These are phyloP conservation scores for Artemisia argyi DNA, from an alignment of 129 eudicot species.

Conservation along the genomic window DNA sequence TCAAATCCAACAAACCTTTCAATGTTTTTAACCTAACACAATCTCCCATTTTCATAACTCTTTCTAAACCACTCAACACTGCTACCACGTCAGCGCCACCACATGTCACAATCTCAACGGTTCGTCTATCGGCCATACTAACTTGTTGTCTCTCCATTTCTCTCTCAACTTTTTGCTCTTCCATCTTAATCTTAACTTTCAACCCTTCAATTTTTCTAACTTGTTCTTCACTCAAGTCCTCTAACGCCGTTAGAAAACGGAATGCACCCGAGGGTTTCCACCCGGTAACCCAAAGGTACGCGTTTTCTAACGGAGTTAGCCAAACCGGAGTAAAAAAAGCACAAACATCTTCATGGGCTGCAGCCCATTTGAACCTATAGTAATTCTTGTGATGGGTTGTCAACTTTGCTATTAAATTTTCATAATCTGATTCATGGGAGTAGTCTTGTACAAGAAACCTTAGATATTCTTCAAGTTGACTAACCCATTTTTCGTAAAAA, in stretches of 20 bases:
- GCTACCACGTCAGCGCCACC: constrained; percentile 3
- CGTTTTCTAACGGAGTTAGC: constrained; percentile 59
- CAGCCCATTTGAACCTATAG: constrained; percentile 72
- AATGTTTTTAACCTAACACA: constrained; percentile 69
- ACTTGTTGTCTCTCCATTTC: constrained; percentile 86
- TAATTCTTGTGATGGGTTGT: constrained; percentile 78
- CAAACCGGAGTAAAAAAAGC: constrained; percentile 58
- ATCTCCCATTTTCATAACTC: constrained; percentile 80
- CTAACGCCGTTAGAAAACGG: constrained; percentile 37
- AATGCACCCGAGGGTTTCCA: constrained; percentile 82
- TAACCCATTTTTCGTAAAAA: constrained; percentile 61
- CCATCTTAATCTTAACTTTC: constrained; percentile 48
- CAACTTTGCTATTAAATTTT: constrained; percentile 44
- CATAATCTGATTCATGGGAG: constrained; percentile 12
- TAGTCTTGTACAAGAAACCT: constrained; percentile 22
- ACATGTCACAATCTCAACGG: constrained; percentile 50
- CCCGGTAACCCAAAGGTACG: constrained; percentile 72
- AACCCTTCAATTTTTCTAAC: constrained; percentile 43
- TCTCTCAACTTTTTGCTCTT: constrained; percentile 82
- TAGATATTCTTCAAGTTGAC: constrained; percentile 49
- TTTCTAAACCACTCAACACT: constrained; percentile 53
- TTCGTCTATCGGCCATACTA: constrained; percentile 51
- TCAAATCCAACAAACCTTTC: constrained; percentile 66
- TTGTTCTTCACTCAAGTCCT: constrained; percentile 55
- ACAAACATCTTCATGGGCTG: constrained; percentile 63